phyloP scores from a whole-genome alignment of 2,329 filamentous ascomycete species.

The Colletotrichum acutatum region DNA sequence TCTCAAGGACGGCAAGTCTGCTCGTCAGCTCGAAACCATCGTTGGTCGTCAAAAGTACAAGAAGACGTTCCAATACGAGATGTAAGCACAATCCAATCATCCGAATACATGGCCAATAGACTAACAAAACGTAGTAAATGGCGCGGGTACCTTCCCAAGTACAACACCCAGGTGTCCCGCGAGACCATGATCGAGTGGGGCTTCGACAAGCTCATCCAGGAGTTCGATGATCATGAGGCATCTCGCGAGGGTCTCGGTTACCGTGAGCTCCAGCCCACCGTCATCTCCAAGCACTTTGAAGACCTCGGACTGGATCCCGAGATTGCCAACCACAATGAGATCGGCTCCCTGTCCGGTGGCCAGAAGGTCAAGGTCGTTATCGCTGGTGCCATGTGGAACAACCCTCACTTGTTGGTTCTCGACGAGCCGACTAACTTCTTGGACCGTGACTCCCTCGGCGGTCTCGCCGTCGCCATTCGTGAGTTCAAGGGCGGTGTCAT shows the following conservation, averaged over 20 bases:
- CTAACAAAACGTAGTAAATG: constrained; percentile 75
- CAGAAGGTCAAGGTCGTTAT: constrained; percentile 99
- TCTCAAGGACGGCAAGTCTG: constrained; percentile 82
- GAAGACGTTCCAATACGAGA: constrained; percentile 98
- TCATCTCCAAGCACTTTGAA: constrained; percentile 98
- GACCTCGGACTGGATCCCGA: constrained; percentile 96
- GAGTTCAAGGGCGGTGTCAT: constrained; percentile 99
- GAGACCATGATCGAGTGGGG: constrained; percentile 89
- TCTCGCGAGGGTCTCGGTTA: constrained; percentile 98
- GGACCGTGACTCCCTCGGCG: constrained; percentile 96
- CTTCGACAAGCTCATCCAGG: constrained; percentile 93
- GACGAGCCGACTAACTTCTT: constrained; percentile 99
- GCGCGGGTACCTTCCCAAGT: constrained; percentile 87
- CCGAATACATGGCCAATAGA: constrained; percentile 41
- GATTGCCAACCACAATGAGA: constrained; percentile 99
- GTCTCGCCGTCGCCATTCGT: constrained; percentile 95
- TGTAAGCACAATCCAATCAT: constrained; percentile 63
- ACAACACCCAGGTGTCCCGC: constrained; percentile 91
- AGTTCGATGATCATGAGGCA: constrained; percentile 98
- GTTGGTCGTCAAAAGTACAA: constrained; percentile 99
- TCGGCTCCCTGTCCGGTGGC: constrained; percentile 92
- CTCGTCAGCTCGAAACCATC: constrained; percentile 83
- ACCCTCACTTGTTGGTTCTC: constrained; percentile 95
- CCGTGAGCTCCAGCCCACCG: constrained; percentile 89
- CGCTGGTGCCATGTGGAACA: constrained; percentile 98